phyloP scores from a whole-genome alignment of 352 stramenopile genomes.

The Aphanomyces stellatus region DNA sequence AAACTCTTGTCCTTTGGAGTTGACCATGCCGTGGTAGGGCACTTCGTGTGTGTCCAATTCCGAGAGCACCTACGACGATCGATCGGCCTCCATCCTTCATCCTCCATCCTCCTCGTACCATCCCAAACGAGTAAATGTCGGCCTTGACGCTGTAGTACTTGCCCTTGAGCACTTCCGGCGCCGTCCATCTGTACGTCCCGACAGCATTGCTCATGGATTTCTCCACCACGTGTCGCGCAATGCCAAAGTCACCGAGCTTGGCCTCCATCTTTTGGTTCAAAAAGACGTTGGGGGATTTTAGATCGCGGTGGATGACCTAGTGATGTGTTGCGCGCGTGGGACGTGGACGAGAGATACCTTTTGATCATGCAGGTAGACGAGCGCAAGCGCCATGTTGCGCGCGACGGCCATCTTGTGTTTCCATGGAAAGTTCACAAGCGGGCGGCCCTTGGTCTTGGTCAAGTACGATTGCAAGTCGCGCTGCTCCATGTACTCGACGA shows the following conservation, averaged over 20 bases:
- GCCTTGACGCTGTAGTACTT: slow-evolving; percentile 18
- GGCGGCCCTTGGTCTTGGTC: not conserved
- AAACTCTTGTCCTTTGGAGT: slow-evolving; percentile 4
- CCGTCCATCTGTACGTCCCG: slow-evolving; percentile 14
- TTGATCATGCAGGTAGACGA: slow-evolving; percentile 11
- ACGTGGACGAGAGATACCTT: not conserved
- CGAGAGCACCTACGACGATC: not conserved
- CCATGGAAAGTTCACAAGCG: not conserved
- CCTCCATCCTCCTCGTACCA: not conserved
- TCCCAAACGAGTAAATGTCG: slow-evolving; percentile 20
- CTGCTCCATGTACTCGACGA: slow-evolving; percentile 59
- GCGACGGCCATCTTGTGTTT: not conserved
- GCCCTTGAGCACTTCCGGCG: slow-evolving; percentile 19
- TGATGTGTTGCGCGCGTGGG: not conserved
- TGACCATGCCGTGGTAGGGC: slow-evolving; percentile 12
- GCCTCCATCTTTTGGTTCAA: slow-evolving; percentile 6
- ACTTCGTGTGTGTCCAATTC: slow-evolving; percentile 16
- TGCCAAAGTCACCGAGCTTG: slow-evolving; percentile 20
- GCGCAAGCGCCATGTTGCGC: slow-evolving; percentile 5
- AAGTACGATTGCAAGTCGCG: slow-evolving; percentile 41
- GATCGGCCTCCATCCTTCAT: not conserved
- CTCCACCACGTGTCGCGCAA: slow-evolving; percentile 9
- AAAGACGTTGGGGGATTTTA: slow-evolving; percentile 17
- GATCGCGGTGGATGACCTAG: slow-evolving; percentile 17
- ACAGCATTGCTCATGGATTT: slow-evolving; percentile 18